Percentiles rank a stretch among this genome's conserved stretches.
Evolutionary conservation across 768 basidiomycete species (phyloP).

Genomic region (Baorangia bicolor): DNA sequence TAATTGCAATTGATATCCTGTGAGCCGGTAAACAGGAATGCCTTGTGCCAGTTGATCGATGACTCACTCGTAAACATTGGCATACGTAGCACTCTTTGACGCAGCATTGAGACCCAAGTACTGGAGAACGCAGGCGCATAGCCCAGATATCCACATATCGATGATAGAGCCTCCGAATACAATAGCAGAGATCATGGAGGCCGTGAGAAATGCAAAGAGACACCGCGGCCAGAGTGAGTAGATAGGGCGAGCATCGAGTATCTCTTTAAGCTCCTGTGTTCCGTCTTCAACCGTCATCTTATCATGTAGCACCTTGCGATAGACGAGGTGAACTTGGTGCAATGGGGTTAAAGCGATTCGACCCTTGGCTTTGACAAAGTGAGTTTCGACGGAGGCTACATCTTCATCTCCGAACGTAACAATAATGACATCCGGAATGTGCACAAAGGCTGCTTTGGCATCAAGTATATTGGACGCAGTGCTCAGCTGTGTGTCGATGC

Average conservation of each 20-base stretch:
- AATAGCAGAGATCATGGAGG: conserved; percentile 78
- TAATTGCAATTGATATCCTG: conserved; percentile 81
- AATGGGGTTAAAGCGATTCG: conserved; percentile 80
- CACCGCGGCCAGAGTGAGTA: conserved; percentile 70
- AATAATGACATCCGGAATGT: conserved; percentile 76
- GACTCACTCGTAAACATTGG: conserved; percentile 93
- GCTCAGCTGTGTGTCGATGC: conserved; percentile 84
- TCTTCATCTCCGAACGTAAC: conserved; percentile 79
- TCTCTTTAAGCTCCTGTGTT: conserved; percentile 58
- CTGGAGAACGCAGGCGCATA: conserved; percentile 66
- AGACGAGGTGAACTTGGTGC: conserved; percentile 79
- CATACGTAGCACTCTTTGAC: conserved; percentile 83
- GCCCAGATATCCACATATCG: conserved; percentile 81
- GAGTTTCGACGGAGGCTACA: conserved; percentile 70
- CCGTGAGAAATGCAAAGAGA: conserved; percentile 71
- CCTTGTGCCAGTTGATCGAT: neutral
- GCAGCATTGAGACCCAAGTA: conserved; percentile 82
- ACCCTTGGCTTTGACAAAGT: conserved; percentile 82
- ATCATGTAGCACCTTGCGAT: conserved; percentile 85
- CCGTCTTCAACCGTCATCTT: conserved; percentile 73
- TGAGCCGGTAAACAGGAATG: neutral
- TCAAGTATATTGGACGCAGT: conserved; percentile 78
- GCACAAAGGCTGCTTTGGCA: conserved; percentile 80
- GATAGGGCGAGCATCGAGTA: conserved; percentile 63
- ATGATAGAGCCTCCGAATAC: conserved; percentile 79